Base-by-base conservation (phyloP, 2,329 filamentous ascomycete species). In the Clonostachys rosea region DNA sequence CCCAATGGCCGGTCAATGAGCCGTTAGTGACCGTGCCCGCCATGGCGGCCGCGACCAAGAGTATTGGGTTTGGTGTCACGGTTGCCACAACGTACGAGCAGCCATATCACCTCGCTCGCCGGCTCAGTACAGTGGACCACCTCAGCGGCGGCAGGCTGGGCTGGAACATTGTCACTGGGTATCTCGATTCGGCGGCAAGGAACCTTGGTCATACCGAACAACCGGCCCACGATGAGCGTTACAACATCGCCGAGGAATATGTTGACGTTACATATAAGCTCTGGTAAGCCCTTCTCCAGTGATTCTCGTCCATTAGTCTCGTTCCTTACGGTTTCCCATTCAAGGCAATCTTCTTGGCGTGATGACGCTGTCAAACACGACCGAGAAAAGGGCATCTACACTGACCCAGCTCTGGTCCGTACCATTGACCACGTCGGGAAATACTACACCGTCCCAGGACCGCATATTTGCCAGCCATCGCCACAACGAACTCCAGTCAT, bases 1-100 rank as follows among this genome's bases (percentile, higher is more conserved):
- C 83, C 0, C 84, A 88, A 61, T 89, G 83, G 78, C 85, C 84
- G 0, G 80, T 87, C 16, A 86, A 86, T 24, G 84, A 88, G 58
- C 85, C 84, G 0, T 58, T 88, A 3, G 74, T 77, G 2, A 74
- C 83, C 1, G 71, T 89, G 1, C 75, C 84, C 2, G 84, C 84
- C 1, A 86, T 89, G 83, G 84, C 84, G 2, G 83, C 84, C 1
- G 84, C 71, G 0, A 88, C 86, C 0, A 75, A 83, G 56, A 85
- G 73, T 50, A 77, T 89, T 30, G 82, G 78, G 0, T 88, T 89
- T 52, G 85, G 85, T 0, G 81, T 88, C 6, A 89, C 85, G 0
- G 78, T 84, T 2, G 79, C 80, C 3, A 87, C 84, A 2, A 87
- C 83, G 0, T 89, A 88, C 50, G 84, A 89, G 57, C 78, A 83